These are phyloP conservation scores for Kodamaea kaohsiungensis DNA, from an alignment of 805 yeast species.

Conservation along the genomic window DNA sequence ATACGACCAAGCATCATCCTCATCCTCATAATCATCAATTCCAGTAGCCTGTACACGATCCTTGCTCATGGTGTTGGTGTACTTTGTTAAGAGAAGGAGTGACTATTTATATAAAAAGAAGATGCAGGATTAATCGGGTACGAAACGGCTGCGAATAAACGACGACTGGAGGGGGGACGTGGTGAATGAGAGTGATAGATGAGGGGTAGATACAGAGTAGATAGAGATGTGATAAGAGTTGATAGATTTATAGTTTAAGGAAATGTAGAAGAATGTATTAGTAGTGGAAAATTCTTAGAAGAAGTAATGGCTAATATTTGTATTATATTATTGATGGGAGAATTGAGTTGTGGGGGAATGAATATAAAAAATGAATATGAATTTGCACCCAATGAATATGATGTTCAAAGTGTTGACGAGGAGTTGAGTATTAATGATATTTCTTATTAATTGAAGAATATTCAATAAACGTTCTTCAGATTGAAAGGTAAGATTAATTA, in stretches of 20 bases:
- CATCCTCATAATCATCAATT: constrained; percentile 23
- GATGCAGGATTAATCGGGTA: not conserved
- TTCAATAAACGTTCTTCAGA: not conserved
- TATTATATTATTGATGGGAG: too few species aligned
- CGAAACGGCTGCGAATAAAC: constrained; percentile 3
- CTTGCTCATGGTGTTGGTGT: not conserved
- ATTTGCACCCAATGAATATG: not conserved
- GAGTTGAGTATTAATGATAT: not conserved
- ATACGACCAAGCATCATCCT: constrained; percentile 44
- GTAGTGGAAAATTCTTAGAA: too few species aligned
- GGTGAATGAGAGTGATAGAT: not conserved
- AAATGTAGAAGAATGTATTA: too few species aligned
- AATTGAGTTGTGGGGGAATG: not conserved
- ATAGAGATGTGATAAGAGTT: not conserved
- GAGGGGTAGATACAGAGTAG: not conserved
- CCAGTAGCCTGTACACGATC: not conserved
- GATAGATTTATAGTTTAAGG: too few species aligned
- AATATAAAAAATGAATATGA: not conserved
- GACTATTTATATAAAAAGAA: not conserved
- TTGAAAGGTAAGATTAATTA: not conserved
- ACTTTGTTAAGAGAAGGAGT: not conserved
- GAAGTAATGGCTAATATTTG: too few species aligned
- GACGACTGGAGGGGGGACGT: not conserved
- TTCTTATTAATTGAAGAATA: not conserved
- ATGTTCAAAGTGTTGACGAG: not conserved